Conservation (phyloP, 495 filamentous ascomycete species). For the Cladorrhinum samala region DNA sequence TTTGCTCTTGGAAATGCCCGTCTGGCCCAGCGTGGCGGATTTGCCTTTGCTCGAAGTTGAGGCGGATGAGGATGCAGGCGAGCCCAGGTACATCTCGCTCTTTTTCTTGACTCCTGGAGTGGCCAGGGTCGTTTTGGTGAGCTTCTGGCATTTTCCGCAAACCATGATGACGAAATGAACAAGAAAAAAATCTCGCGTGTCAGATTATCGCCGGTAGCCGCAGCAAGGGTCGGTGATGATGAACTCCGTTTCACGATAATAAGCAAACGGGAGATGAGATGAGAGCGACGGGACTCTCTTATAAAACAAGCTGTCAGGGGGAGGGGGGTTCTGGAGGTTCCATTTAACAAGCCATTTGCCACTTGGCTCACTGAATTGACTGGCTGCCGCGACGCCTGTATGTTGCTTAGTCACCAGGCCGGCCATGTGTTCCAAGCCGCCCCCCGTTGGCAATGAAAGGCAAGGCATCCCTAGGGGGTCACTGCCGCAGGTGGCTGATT, state of each 20-base stretch:
- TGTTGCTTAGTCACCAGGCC: neutral
- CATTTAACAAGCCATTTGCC: too few relatives aligned
- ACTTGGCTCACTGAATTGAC: too few relatives aligned
- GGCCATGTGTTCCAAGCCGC: too few relatives aligned
- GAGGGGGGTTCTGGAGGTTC: too few relatives aligned
- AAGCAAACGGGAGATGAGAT: neutral
- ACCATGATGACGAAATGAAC: slow-evolving; percentile 46
- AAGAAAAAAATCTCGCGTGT: neutral
- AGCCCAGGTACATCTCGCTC: slow-evolving; percentile 67
- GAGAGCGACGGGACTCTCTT: too few relatives aligned
- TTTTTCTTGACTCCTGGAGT: slow-evolving; percentile 67
- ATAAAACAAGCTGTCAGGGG: too few relatives aligned
- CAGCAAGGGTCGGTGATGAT: neutral
- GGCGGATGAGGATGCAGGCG: slow-evolving; percentile 42
- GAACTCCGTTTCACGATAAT: too few relatives aligned
- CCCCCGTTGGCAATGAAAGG: too few relatives aligned
- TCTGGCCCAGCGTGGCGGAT: slow-evolving; percentile 50
- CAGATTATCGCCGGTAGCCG: neutral
- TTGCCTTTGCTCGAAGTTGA: slow-evolving; percentile 34
- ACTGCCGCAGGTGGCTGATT: slow-evolving; percentile 5
- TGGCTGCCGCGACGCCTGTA: too few relatives aligned
- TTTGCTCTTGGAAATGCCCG: slow-evolving; percentile 56
- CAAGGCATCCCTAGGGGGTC: too few relatives aligned
- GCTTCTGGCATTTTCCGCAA: slow-evolving; percentile 61
- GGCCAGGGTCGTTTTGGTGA: slow-evolving; percentile 57